Base-by-base conservation (phyloP, 1,284 basidiomycete genomes). In the Fomes fomentarius region DNA sequence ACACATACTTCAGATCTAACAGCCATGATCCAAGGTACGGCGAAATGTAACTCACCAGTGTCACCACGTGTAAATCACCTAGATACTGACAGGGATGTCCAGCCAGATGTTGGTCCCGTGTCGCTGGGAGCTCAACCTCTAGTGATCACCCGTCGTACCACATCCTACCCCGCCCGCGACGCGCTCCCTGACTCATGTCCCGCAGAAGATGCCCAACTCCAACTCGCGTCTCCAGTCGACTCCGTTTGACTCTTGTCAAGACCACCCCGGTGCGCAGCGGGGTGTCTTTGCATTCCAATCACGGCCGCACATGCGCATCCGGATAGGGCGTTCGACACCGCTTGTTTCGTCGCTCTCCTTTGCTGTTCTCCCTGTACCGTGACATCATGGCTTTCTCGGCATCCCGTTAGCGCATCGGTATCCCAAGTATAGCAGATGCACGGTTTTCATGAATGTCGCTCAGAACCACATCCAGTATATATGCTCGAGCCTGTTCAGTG, bases 231-330 rank as follows among this genome's bases (percentile, higher is more conserved):
- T 37, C 24, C 52, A 31, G 30, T 39, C 45, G 40, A 48, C 30
- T 50, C 47, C 28, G 40, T 28, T 47, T 54, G 47, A 48, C 50
- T 55, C 50, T 52, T 47, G 52, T 55, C 47, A 40, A 46, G 34
- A 44, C n/a, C 37, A 40, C 28, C 22, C 46, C 42, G 44, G 43
- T 42, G 49, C 24, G 47, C 53, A 47, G 45, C 45, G 40, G 34
- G 47, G 47, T 49, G 44, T 56, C 48, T 53, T 54, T 41, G 53
- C 54, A 56, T 56, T 58, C 56, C 59, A 52, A 52, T 52, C 52
- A 57, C 26, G 44, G 46, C 37, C 38, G 49, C 56, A 51, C 35
- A 47, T 28, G 26, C 37, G 38, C 56, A 42, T 56, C 59, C 52
- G 49, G 59, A 51, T 61, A 58, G 49, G n/a, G 51, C 51, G 52